Percentiles rank a stretch among this genome's conserved stretches.
Conservation (phyloP, 805 yeast genomes). For the Kodamaea kakaduensis region DNA sequence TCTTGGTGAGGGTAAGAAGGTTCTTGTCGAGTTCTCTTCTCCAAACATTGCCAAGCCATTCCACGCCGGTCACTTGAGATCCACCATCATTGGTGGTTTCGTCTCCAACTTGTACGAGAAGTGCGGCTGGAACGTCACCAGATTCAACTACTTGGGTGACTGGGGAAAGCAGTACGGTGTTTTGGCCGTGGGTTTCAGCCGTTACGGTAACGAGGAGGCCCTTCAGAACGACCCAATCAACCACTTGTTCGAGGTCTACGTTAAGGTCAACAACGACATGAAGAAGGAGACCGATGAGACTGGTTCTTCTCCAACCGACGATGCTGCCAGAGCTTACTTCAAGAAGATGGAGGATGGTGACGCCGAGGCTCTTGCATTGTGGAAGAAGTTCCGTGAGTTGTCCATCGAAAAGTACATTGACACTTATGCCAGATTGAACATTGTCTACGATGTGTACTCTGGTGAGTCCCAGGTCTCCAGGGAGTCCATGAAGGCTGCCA, state of each 20-base stretch:
- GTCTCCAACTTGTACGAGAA: conserved; percentile 84
- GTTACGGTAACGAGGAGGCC: conserved; percentile 75
- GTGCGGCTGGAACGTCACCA: conserved; percentile 86
- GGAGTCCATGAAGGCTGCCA: conserved; percentile 64
- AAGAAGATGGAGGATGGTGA: conserved; percentile 93
- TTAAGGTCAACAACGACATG: conserved; percentile 75
- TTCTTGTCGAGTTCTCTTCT: conserved; percentile 87
- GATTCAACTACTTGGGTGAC: conserved; percentile 95
- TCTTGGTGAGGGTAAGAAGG: conserved; percentile 61
- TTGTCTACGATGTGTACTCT: conserved; percentile 80
- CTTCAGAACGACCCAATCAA: conserved; percentile 79
- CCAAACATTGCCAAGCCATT: conserved; percentile 99
- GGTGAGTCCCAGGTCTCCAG: conserved; percentile 94
- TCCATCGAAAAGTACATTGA: conserved; percentile 81
- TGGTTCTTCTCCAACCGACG: conserved; percentile 50
- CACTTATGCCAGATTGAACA: conserved; percentile 90
- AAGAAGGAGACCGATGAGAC: conserved; percentile 54
- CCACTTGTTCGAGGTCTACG: conserved; percentile 93
- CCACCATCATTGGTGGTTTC: conserved; percentile 97
- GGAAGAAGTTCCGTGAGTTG: conserved; percentile 88
- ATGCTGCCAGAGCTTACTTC: conserved; percentile 83
- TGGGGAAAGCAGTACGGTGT: conserved; percentile 99
- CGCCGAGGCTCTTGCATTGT: conserved; percentile 64
- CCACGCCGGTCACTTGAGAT: conserved; percentile 98
- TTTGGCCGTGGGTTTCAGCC: conserved; percentile 86